Conservation (phyloP, 495 filamentous ascomycete species). For the Wilcoxina mikolae region DNA sequence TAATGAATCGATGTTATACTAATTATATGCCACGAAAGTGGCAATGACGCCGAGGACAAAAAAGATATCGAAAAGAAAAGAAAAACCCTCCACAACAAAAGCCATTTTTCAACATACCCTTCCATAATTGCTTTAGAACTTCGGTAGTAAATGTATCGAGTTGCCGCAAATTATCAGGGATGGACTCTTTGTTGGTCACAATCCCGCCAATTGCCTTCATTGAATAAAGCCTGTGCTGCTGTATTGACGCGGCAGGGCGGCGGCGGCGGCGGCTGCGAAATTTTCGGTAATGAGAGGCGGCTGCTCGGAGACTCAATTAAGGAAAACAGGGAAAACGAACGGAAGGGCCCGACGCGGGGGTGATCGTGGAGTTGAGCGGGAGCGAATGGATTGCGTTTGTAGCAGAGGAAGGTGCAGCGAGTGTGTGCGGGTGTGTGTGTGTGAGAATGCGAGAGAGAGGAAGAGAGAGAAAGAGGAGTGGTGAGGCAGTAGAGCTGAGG, state of each 20-base stretch:
- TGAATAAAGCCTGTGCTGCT: neutral
- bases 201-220: constrained; percentile 29
- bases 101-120: constrained; percentile 22
- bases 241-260: neutral
- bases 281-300: constrained; percentile 1
- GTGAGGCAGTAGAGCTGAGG: neutral
- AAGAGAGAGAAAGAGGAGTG: neutral
- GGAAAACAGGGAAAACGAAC: neutral
- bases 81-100: neutral
- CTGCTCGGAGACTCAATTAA: neutral
- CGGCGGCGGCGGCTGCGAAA: constrained; percentile 2
- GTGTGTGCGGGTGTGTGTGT: too few species aligned
- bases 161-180: constrained; percentile 25
- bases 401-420: neutral
- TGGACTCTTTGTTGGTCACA: constrained; percentile 25
- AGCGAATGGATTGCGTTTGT: neutral
- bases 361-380: too few species aligned
- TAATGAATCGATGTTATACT: neutral
- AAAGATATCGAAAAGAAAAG: neutral
- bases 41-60: constrained; percentile 9
- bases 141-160: constrained; percentile 26
- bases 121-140: constrained; percentile 27
- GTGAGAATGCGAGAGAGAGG: neutral
- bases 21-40: constrained; percentile 21
- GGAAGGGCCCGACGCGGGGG: constrained; percentile 3